Evolutionary conservation across 208 protist genomes (phyloP).

Genomic region (Borovskyia barvae): DNA sequence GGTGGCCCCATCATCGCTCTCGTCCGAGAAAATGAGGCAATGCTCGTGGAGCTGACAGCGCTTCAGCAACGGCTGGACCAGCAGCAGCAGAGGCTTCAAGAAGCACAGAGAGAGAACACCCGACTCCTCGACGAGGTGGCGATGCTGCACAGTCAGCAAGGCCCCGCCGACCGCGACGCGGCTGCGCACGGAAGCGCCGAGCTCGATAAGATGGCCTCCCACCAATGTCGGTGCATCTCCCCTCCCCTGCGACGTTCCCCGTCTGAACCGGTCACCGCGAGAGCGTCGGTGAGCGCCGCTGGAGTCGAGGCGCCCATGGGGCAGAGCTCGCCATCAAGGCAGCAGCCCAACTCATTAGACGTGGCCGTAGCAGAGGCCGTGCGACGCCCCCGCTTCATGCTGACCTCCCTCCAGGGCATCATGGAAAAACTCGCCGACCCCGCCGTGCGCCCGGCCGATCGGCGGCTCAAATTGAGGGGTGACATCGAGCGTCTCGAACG

Average conservation of each 20-base stretch:
- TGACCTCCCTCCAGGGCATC: constrained; percentile 10
- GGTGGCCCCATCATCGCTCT: constrained; percentile 33
- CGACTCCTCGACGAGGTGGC: constrained; percentile 31
- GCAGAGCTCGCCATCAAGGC: background rate
- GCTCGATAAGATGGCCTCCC: no score
- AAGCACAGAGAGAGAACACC: constrained; percentile 12
- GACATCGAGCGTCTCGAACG: constrained; percentile 11
- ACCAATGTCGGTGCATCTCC: no score
- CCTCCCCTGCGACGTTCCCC: no score
- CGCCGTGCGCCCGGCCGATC: constrained; percentile 14
- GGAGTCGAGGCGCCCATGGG: background rate
- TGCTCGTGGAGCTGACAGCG: constrained; percentile 43
- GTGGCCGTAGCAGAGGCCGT: constrained; percentile 24
- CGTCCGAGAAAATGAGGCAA: constrained; percentile 59
- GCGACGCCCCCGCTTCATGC: no score
- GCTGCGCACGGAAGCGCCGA: no score
- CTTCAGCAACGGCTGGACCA: constrained; percentile 37
- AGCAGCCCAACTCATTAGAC: constrained; percentile 2
- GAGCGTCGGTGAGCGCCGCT: no score
- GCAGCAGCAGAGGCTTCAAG: constrained; percentile 15
- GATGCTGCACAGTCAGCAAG: constrained; percentile 41
- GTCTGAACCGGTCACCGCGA: no score
- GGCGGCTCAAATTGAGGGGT: constrained; percentile 9
- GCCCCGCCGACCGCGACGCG: constrained; percentile 26
- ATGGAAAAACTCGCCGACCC: constrained; percentile 20